Base-by-base conservation (phyloP, 306 rosid species). In the Corylus heterophylla region DNA sequence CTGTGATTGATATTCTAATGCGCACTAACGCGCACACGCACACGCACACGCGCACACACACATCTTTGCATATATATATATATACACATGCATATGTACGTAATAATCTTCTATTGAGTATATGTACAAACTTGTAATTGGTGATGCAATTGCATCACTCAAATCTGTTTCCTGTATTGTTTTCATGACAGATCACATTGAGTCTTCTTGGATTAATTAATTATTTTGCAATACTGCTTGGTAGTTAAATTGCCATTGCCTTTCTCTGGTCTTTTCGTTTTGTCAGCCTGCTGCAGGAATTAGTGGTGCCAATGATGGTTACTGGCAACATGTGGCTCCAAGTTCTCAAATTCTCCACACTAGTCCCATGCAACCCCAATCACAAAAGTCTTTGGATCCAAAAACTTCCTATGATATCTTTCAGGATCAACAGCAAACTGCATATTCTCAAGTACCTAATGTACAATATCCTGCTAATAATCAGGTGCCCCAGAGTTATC, bases 311-410 rank as follows among this genome's bases (percentile, higher is more conserved):
- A 87, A 91, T 85, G 98, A 89, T 89, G 92, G 89, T 89, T 93
- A 91, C 86, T 93, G 99, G 99, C 90, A 87, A 82, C 89, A 85
- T 63, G 98, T 89, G 82, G 88, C 85, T 82, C 91, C 89, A 82
- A 86, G 82, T 83, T 86, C 92, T 74, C 96, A 90, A 89, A 88
- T 84, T 87, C 92, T 86, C 83, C 92, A 83, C 81, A 82, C 83
- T 88, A 85, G 85, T 87, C 81, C 95, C 51, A 85, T 81, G 49
- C 97, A 91, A 83, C 89, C 96, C 75, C 94, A 89, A 79, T 85
- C 86, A 88, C 96, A 86, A 84, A 91, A 83, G 86, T 91, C 92
- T 87, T 85, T 88, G 89, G 99, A 91, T 91, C 86, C 89, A 86
- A 89, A 89, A 78, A 77, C 83, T 89, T 88, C 94, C 82, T 95